A percentile compares a stretch with the other conserved stretches of the same genome.
Evolutionary conservation across 2,329 filamentous ascomycete species (phyloP).

Genomic region (Ophiostoma australiae): DNA sequence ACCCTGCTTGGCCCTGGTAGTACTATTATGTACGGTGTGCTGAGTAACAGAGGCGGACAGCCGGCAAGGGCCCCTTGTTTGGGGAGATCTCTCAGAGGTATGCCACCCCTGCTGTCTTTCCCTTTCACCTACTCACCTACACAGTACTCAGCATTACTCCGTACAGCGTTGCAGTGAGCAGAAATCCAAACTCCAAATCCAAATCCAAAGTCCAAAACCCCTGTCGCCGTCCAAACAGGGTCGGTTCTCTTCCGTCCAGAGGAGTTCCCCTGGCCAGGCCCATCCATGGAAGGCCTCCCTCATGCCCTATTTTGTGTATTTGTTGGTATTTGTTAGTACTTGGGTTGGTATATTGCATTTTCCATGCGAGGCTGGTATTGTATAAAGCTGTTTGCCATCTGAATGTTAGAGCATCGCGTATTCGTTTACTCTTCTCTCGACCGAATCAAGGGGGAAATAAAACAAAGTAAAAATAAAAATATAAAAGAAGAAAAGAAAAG

Average conservation of each 20-base stretch:
- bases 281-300: not conserved
- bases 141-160: not conserved
- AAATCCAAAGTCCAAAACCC: too few species aligned
- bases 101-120: not conserved
- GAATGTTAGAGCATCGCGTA: not conserved
- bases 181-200: not conserved
- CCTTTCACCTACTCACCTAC: not conserved
- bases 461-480: too few species aligned
- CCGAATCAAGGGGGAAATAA: not conserved
- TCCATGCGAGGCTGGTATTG: too few species aligned
- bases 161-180: not conserved
- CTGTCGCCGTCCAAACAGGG: slow-evolving; percentile 13
- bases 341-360: not conserved
- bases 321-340: not conserved
- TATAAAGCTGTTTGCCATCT: not conserved
- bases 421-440: too few species aligned
- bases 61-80: slow-evolving; percentile 5
- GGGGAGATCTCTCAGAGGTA: not conserved
- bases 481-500: not conserved
- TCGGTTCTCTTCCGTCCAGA: slow-evolving; percentile 10
- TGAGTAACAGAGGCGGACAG: not conserved
- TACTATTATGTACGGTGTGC: too few species aligned
- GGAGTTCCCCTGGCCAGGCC: not conserved
- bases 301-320: not conserved
- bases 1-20: too few species aligned